phyloP scores from a whole-genome alignment of 179 eudicot genomes.

The Vitellaria paradoxa region DNA sequence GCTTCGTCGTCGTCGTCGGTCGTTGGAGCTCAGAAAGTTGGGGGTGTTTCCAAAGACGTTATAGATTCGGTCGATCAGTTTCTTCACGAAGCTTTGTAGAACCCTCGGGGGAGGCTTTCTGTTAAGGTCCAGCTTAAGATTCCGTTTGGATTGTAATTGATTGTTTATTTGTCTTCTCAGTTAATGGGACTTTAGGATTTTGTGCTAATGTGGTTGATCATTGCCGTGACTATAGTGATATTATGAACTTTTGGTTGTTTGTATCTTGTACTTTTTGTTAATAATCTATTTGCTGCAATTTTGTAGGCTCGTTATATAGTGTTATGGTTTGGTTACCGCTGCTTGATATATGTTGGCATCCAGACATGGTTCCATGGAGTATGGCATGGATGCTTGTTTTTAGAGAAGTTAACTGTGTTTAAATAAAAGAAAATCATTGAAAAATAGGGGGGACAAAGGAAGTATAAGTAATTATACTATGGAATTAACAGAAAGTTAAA shows the following conservation, averaged over 20 bases:
- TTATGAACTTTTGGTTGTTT: neutral
- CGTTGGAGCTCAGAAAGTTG: constrained; percentile 13
- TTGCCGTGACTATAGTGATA: neutral
- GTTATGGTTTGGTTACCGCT: neutral
- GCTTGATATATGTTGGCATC: neutral
- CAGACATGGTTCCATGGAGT: too few species aligned
- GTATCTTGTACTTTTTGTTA: neutral
- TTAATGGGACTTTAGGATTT: too few species aligned
- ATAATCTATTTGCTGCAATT: neutral
- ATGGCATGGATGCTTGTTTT: too few species aligned
- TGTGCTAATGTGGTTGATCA: neutral
- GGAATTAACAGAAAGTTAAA: too few species aligned
- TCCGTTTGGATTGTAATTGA: neutral
- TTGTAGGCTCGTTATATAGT: neutral
- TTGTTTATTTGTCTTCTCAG: too few species aligned
- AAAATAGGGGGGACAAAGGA: too few species aligned
- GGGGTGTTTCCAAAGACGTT: constrained; percentile 47
- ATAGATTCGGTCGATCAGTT: too few species aligned
- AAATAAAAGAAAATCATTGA: too few species aligned
- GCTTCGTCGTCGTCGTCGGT: constrained; percentile 13
- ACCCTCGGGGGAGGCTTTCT: constrained; percentile 91
- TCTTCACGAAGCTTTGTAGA: constrained; percentile 87
- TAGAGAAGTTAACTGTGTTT: too few species aligned
- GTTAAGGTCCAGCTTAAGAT: constrained; percentile 32
- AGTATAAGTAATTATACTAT: too few species aligned